A percentile compares a stretch with the other conserved stretches of the same genome.
phyloP scores from a whole-genome alignment of 2,329 filamentous ascomycete genomes.

The Pseudopyricularia cyperi region DNA sequence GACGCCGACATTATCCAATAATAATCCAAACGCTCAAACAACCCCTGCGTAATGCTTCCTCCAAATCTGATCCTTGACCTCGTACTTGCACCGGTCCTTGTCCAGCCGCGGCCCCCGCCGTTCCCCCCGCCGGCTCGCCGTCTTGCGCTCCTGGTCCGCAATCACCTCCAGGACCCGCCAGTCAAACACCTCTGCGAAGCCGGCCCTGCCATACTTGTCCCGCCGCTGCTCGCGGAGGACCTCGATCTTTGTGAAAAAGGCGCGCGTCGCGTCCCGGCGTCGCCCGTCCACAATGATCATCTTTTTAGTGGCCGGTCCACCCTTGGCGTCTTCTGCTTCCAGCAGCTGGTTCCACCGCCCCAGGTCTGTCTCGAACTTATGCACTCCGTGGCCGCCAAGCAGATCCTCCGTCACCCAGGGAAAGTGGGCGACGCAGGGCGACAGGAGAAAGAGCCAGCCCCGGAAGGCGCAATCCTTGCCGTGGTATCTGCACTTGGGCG shows the following conservation, averaged over 20 bases:
- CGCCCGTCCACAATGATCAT: constrained; percentile 21
- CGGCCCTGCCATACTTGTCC: constrained; percentile 11
- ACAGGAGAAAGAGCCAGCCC: constrained; percentile 24
- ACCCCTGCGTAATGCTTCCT: neutral
- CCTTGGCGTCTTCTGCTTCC: neutral
- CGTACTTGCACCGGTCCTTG: neutral
- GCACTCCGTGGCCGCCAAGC: constrained; percentile 27
- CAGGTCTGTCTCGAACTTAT: constrained; percentile 18
- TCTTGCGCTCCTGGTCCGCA: constrained; percentile 10
- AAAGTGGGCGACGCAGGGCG: constrained; percentile 24
- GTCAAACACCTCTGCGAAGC: constrained; percentile 21
- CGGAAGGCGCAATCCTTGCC: constrained; percentile 22
- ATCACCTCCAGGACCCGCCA: constrained; percentile 22
- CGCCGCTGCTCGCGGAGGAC: constrained; percentile 1
- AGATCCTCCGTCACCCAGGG: constrained; percentile 23
- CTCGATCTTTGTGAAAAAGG: constrained; percentile 16
- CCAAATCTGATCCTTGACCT: neutral
- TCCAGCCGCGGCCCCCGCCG: neutral
- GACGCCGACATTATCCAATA: no score
- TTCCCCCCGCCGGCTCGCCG: neutral
- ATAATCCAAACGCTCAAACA: neutral
- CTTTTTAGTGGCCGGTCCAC: constrained; percentile 6
- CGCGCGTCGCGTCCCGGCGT: constrained; percentile 12
- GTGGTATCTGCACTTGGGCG: neutral
- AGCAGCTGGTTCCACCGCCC: constrained; percentile 16